Percentiles rank a stretch among this genome's conserved stretches.
These are phyloP conservation scores for Penicillium crustosum DNA, from an alignment of 2,329 filamentous ascomycete species.

Conservation along the genomic window DNA sequence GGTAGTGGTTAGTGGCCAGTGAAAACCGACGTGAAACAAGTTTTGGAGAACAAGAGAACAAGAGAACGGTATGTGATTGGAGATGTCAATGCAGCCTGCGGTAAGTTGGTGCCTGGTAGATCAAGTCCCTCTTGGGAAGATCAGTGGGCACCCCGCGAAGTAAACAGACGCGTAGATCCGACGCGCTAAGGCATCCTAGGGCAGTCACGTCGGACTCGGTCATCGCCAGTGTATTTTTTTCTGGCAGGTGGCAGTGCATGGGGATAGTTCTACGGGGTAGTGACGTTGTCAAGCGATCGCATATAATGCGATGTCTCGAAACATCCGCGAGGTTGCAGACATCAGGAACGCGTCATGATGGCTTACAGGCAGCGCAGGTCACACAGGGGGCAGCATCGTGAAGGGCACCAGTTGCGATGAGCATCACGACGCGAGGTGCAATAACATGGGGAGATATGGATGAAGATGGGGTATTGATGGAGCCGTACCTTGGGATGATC, in stretches of 20 bases:
- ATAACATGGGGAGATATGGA: slow-evolving; percentile 19
- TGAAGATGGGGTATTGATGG: slow-evolving; percentile 20
- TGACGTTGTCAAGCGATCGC: not conserved
- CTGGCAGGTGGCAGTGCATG: not conserved
- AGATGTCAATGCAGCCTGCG: slow-evolving; percentile 7
- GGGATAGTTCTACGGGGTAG: slow-evolving; percentile 1
- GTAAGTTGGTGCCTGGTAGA: slow-evolving; percentile 8
- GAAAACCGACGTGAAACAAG: slow-evolving; percentile 3
- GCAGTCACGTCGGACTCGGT: slow-evolving; percentile 2
- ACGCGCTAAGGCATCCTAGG: slow-evolving; percentile 24
- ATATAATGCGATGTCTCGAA: not conserved
- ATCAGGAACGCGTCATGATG: slow-evolving; percentile 32
- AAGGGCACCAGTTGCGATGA: slow-evolving; percentile 10
- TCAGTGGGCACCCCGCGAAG: slow-evolving; percentile 17
- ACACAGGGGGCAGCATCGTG: slow-evolving; percentile 22
- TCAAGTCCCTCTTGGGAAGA: slow-evolving; percentile 13
- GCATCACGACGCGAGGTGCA: slow-evolving; percentile 17
- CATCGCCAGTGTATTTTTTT: not conserved
- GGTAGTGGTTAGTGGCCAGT: slow-evolving; percentile 19
- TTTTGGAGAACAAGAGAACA: not conserved
- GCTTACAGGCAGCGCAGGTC: slow-evolving; percentile 27
- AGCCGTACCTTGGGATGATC: slow-evolving; percentile 40
- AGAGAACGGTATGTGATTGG: not conserved
- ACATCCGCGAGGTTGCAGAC: slow-evolving; percentile 7
- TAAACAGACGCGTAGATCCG: slow-evolving; percentile 31